Evolutionary conservation across 768 basidiomycete genomes (phyloP).

Genomic region (Termitomyces titanicus): DNA sequence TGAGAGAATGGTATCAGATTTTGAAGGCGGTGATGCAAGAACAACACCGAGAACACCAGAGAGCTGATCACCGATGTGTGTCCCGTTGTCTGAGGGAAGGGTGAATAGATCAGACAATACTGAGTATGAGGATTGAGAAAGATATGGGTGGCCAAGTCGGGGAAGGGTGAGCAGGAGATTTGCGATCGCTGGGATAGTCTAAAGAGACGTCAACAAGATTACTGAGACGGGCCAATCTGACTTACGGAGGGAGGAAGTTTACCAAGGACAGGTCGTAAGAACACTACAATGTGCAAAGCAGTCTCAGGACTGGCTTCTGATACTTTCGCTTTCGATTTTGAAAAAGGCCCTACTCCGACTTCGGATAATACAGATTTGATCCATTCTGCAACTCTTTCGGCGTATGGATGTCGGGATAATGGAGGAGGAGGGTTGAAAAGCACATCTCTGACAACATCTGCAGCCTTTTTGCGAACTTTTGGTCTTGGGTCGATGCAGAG

Average conservation of each 20-base stretch:
- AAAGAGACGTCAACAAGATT: conserved; percentile 1
- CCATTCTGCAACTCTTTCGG: conserved; percentile 80
- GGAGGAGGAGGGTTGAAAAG: conserved; percentile 77
- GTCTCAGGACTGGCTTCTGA: conserved; percentile 61
- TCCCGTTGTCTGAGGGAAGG: conserved; percentile 45
- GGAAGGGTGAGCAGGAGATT: conserved; percentile 76
- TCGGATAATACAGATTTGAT: conserved; percentile 62
- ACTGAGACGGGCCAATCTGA: conserved; percentile 15
- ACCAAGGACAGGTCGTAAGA: conserved; percentile 59
- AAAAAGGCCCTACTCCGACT: conserved; percentile 56
- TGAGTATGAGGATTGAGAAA: conserved; percentile 85
- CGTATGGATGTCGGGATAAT: conserved; percentile 78
- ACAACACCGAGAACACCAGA: conserved; percentile 63
- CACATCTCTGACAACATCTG: conserved; percentile 78
- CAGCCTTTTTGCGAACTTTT: conserved; percentile 90
- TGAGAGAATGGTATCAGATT: conserved; percentile 62
- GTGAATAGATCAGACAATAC: conserved; percentile 80
- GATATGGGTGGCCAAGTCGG: conserved; percentile 82
- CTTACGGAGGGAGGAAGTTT: conserved; percentile 69
- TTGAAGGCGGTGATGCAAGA: conserved; percentile 64
- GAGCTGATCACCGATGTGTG: conserved; percentile 50
- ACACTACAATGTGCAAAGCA: conserved; percentile 74
- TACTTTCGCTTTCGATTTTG: conserved; percentile 56
- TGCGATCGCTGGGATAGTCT: conserved; percentile 74
- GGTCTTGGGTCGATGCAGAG: conserved; percentile 85